Evolutionary conservation across 345 rosid species (phyloP).

Genomic region (Euphorbia tirucalli): DNA sequence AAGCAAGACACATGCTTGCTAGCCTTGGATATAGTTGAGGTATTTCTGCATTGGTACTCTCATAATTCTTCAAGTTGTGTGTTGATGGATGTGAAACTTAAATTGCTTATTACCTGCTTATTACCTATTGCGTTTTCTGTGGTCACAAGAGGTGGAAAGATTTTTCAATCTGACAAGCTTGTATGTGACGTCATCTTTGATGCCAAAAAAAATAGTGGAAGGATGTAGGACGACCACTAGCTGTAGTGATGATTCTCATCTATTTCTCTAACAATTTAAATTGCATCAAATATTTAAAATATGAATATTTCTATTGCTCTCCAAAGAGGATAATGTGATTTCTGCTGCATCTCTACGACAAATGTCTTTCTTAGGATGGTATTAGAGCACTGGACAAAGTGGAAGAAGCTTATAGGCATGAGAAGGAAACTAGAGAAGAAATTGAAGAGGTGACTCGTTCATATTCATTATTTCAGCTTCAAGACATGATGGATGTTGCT

Average conservation of each 20-base stretch:
- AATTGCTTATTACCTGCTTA: too few species aligned
- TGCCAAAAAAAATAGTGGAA: not conserved
- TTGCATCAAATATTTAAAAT: not conserved
- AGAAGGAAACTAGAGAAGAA: slow-evolving; percentile 61
- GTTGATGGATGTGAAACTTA: not conserved
- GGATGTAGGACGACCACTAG: not conserved
- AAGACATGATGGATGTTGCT: slow-evolving; percentile 52
- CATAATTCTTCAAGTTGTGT: not conserved
- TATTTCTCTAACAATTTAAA: not conserved
- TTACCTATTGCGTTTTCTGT: not conserved
- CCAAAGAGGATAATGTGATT: not conserved
- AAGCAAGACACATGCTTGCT: slow-evolving; percentile 68
- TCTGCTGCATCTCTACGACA: slow-evolving; percentile 6
- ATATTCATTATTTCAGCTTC: slow-evolving; percentile 59
- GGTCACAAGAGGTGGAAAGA: not conserved
- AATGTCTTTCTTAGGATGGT: slow-evolving; percentile 49
- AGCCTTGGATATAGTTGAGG: slow-evolving; percentile 82
- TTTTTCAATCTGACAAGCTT: not conserved
- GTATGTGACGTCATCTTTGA: not conserved
- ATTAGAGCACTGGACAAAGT: slow-evolving; percentile 63
- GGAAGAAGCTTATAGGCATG: slow-evolving; percentile 72
- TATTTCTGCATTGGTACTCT: slow-evolving; percentile 18
- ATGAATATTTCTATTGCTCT: not conserved
- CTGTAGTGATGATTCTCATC: not conserved
- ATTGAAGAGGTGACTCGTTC: slow-evolving; percentile 58